These are phyloP conservation scores for Chlorella ohadii DNA, from an alignment of 139 green algal species.

Conservation along the genomic window DNA sequence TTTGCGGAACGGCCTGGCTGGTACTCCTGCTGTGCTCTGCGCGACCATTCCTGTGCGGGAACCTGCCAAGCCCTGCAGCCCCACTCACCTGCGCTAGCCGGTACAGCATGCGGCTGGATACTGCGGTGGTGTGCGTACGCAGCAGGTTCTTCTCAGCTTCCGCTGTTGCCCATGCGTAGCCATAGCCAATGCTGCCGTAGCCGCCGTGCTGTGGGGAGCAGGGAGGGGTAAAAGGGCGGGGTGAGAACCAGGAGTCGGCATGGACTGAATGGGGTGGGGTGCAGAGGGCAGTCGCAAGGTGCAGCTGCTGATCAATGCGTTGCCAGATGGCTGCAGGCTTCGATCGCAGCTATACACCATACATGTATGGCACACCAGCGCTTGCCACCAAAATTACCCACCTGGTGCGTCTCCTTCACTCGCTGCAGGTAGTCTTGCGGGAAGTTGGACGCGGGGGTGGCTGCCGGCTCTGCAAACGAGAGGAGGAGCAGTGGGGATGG, in stretches of 20 bases:
- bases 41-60: too few species aligned
- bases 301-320: too few species aligned
- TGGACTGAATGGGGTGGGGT: neutral
- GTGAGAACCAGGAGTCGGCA: neutral
- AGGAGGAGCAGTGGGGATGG: neutral
- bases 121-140: constrained; percentile 98
- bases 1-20: too few species aligned
- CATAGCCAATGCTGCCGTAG: constrained; percentile 90
- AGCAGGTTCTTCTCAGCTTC: constrained; percentile 99
- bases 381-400: neutral
- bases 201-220: constrained; percentile 62
- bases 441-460: constrained; percentile 62
- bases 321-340: too few species aligned
- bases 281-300: too few species aligned
- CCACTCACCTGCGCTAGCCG: constrained; percentile 76
- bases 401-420: constrained; percentile 87
- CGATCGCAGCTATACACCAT: too few species aligned
- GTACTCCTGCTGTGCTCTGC: too few species aligned
- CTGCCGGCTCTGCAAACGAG: constrained; percentile 65
- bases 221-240: neutral
- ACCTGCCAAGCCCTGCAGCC: too few species aligned
- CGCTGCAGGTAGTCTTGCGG: constrained; percentile 89
- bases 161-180: constrained; percentile 89
- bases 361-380: too few species aligned
- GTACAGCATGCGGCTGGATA: constrained; percentile 97